A percentile compares a stretch with the other conserved stretches of the same genome.
These are phyloP conservation scores for Acanthamoeba royreba DNA, from an alignment of 208 protist species.

Conservation along the genomic window DNA sequence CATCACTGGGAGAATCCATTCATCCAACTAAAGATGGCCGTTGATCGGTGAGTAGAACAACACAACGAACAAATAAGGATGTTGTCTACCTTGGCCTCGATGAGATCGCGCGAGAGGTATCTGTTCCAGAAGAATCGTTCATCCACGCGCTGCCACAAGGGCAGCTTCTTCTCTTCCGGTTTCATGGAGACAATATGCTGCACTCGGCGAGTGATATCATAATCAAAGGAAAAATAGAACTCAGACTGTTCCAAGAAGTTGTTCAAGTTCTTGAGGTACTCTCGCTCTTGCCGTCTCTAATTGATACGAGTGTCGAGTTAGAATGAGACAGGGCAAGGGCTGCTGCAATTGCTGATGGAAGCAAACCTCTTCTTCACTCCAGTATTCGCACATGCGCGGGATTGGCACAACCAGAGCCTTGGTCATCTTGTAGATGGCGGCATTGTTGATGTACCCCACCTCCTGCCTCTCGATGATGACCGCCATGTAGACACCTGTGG, in stretches of 20 bases:
- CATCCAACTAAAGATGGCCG: too few relatives aligned
- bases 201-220: constrained; percentile 25
- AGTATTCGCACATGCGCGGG: neutral
- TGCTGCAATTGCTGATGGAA: constrained; percentile 56
- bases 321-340: neutral
- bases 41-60: too few relatives aligned
- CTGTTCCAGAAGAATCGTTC: constrained; percentile 74
- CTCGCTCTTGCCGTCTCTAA: neutral
- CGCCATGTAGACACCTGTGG: constrained; percentile 46
- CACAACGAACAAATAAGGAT: neutral
- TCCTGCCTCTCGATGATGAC: neutral
- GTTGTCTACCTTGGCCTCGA: constrained; percentile 42
- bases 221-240: constrained; percentile 44
- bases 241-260: constrained; percentile 15
- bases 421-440: neutral
- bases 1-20: constrained; percentile 62
- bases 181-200: neutral
- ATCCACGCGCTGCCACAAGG: constrained; percentile 50
- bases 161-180: neutral
- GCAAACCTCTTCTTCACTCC: constrained; percentile 28
- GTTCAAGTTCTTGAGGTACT: constrained; percentile 36
- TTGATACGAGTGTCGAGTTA: neutral
- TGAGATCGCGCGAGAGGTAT: constrained; percentile 50
- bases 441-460: neutral
- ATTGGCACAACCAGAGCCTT: constrained; percentile 26